Base-by-base conservation (phyloP, 306 rosid species). In the Macrotyloma uniflorum region DNA sequence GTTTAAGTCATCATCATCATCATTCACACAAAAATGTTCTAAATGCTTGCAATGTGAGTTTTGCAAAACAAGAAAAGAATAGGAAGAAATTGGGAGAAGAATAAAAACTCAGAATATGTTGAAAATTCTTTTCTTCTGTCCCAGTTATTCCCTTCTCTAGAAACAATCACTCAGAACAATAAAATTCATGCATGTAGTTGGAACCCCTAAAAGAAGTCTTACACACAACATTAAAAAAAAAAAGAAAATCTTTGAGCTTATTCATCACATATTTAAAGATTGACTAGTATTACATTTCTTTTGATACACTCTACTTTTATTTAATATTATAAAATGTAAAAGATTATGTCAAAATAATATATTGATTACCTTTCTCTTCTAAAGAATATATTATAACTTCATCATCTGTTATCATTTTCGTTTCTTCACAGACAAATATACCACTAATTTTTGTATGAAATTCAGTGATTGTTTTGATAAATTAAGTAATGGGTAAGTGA, bases 61-160 rank as follows among this genome's bases (percentile, higher is more conserved):
- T 58, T 32, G 0, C 6, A 32, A 76, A 45, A 7, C 40, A 22
- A 30, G 26, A 20, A 71, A 20, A 38, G 12, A 3, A 26, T 5
- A 8, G 4, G 8, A 66, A 28, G 4, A 42, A 5, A 1, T 22
- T 13, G 8, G 0, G 12, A 62, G 42, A 76, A 45, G 24, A 12
- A 54, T 19, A 36, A 35, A 26, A 36, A 65, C 6, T 24, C 45
- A 82, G 28, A 46, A 36, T 14, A 50, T 70, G 50, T 62, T 47
- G 62, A 57, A 30, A 57, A 10, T 30, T 40, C 33, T 59, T 23
- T 65, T n/a, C 50, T 46, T 53, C 28, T 32, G 15, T 23, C 9
- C 64, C 32, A 58, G 72, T 22, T 46, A 33, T 62, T 63, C 65
- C 75, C 75, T 81, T 77, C 67, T 18, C 77, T 2, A 50, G 57